These are phyloP conservation scores for Taphrina flavorubra DNA, from an alignment of 1,139 yeast genomes.

Conservation along the genomic window DNA sequence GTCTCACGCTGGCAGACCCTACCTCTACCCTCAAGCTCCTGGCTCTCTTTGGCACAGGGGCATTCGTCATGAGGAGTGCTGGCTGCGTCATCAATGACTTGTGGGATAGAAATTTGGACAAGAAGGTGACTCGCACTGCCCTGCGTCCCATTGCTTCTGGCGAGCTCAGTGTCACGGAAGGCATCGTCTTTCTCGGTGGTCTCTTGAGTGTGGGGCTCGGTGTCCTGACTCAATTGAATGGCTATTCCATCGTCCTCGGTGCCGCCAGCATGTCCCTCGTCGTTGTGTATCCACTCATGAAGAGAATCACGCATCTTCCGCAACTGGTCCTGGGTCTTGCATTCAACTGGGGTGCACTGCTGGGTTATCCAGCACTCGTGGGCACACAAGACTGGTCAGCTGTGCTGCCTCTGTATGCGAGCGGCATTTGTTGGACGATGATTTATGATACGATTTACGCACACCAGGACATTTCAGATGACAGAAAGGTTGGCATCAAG, in stretches of 20 bases:
- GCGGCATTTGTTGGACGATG: slow-evolving; percentile 92
- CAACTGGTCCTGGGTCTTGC: slow-evolving; percentile 79
- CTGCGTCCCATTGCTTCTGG: slow-evolving; percentile 93
- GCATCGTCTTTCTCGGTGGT: slow-evolving; percentile 72
- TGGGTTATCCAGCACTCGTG: slow-evolving; percentile 97
- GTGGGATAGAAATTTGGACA: slow-evolving; percentile 79
- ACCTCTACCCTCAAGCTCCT: slow-evolving; percentile 57
- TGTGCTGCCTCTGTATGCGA: slow-evolving; percentile 75
- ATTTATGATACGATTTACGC: slow-evolving; percentile 95
- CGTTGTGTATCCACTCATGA: slow-evolving; percentile 87
- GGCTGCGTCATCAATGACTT: slow-evolving; percentile 96
- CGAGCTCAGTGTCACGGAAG: slow-evolving; percentile 72
- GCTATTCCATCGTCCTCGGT: slow-evolving; percentile 76
- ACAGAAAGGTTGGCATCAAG: slow-evolving; percentile 85
- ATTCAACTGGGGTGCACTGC: slow-evolving; percentile 92
- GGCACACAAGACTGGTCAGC: slow-evolving; percentile 64
- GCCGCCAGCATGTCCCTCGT: slow-evolving; percentile 81
- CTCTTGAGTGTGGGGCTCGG: slow-evolving; percentile 80
- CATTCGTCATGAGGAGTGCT: slow-evolving; percentile 93
- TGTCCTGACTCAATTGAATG: slow-evolving; percentile 73
- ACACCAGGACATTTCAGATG: slow-evolving; percentile 92
- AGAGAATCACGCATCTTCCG: slow-evolving; percentile 92
- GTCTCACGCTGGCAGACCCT: slow-evolving; percentile 72
- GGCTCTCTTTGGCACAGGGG: slow-evolving; percentile 76
- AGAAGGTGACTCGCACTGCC: slow-evolving; percentile 82